Evolutionary conservation across 2,329 filamentous ascomycete species (phyloP), one percentile per base, ranked within the genome.

Genomic region (Laburnicola sp.): DNA sequence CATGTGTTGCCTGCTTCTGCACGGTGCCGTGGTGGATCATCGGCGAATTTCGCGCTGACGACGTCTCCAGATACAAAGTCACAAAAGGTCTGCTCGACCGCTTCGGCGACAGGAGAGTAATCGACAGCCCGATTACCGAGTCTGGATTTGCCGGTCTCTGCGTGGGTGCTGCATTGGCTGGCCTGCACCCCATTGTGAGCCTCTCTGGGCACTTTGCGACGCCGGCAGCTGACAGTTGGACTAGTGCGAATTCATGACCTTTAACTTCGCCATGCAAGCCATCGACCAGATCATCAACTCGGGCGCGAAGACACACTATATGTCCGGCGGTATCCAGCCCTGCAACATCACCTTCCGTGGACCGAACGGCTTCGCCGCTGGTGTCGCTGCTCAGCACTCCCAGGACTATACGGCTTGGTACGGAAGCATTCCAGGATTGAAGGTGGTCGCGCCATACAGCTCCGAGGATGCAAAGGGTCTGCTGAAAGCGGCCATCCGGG

Each of bases 281-380:
- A 99, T 99, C 77, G 94, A 99, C 76, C 94, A 99, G 77, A 90
- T 99, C 74, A 92, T 99, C 85, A 99, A 99, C 86, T 97, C 93
- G 43, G 94, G 82, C 66, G 94, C 91, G 72, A 99, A 99, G 84
- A 99, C 94, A 51, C 93, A 99, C 73, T 99, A 99, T 83, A 99
- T 99, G 94, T 97, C 94, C 60, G 94, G 94, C 69, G 94, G 94
- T 76, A 97, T 97, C 76, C 94, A 99, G 80, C 94, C 94, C 68
- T 99, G 94, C 81, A 97, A 97, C 82, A 93, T 99, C 78, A 97
- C 94, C 66, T 99, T 99, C 88, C 92, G 94, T 74, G 94, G 94
- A 48, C 94, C 94, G 78, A 99, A 99, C 80, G 94, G 94, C 70
- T 99, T 99, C 76, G 94, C 94, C 57, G 74, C 93, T 55, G 94